Evolutionary conservation across 768 basidiomycete genomes (phyloP).

Genomic region (Glaciozyma martinii): DNA sequence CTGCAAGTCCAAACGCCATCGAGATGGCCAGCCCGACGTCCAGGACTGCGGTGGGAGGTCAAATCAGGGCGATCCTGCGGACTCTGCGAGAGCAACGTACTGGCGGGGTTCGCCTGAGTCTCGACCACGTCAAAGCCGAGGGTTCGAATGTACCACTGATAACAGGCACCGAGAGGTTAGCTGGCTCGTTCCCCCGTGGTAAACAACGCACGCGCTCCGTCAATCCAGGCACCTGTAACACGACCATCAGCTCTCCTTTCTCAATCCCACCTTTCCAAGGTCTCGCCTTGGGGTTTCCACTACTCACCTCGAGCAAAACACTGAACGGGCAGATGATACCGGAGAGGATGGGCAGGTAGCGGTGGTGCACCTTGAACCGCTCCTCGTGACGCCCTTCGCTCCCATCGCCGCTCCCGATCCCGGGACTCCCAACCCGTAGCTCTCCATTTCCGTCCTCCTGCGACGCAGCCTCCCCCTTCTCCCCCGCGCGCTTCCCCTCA

Average conservation of each 20-base stretch:
- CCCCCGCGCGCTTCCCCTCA: no score
- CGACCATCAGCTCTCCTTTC: not conserved
- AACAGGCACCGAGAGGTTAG: not conserved
- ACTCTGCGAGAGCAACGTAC: slow-evolving; percentile 52
- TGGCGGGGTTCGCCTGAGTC: slow-evolving; percentile 41
- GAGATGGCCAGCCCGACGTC: slow-evolving; percentile 57
- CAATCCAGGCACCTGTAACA: slow-evolving; percentile 7
- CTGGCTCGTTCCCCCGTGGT: not conserved
- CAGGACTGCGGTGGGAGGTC: slow-evolving; percentile 41
- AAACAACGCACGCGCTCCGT: not conserved
- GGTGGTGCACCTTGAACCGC: not conserved
- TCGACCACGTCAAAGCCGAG: slow-evolving; percentile 3
- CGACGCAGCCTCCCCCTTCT: no score
- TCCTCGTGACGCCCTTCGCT: not conserved
- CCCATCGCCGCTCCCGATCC: no score
- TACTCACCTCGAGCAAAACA: slow-evolving; percentile 5
- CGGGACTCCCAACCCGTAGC: no score
- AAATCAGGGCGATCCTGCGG: slow-evolving; percentile 36
- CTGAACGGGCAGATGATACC: not conserved
- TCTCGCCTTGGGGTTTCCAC: no score
- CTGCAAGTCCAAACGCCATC: slow-evolving; percentile 57
- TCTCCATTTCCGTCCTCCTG: no score
- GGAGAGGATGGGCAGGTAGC: not conserved
- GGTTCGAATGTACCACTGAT: slow-evolving; percentile 14
- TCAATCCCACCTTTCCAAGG: no score